Evolutionary conservation across 2,329 filamentous ascomycete species (phyloP), one percentile per base, ranked within the genome.

Genomic region (Colletotrichum graminicola): DNA sequence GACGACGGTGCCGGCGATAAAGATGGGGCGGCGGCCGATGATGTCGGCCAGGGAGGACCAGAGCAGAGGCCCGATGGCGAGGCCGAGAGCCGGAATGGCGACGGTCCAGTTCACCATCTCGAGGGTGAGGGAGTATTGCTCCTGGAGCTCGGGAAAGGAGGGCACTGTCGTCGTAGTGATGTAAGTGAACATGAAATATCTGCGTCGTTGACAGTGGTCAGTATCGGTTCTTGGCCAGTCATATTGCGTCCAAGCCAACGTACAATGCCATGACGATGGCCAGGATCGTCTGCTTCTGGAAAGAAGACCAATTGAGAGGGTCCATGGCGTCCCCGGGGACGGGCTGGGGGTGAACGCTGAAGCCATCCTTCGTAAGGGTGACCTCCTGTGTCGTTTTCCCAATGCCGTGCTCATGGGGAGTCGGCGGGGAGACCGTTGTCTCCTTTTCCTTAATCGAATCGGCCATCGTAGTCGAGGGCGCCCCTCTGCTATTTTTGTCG

Each of bases 161-260:
- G 87, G 86, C 1, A 89, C 85, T 0, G 86, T 87, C 0, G 85
- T 87, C 1, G 87, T 89, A 0, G 87, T 89, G 71, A 89, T 82
- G 78, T 88, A 89, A 21, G 87, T 89, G 79, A 89, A 88, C 73
- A 89, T 79, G 75, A 89, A 89, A 74, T 88, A 88, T 73, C 84
- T 86, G 49, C 56, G 51, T 59, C 54, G 74, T 47, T 52, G 60
- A 36, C 10, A 5, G n/a, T 7, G 21, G 29, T 64, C 51, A 51
- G 64, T 4, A 57, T 43, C 41, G 8, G 51, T 39, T 36, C 36
- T 32, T 10, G 54, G 11, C 12, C 34, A 16, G 29, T 1, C 54
- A 56, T 12, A 5, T 23, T 8, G 18, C 12, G 5, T 23, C 18
- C 3, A 5, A 12, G 11, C 32, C 5, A 18, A 77, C 81, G 64